These are phyloP conservation scores for Purpureocillium lavendulum DNA, from an alignment of 2,329 filamentous ascomycete species.

Conservation along the genomic window DNA sequence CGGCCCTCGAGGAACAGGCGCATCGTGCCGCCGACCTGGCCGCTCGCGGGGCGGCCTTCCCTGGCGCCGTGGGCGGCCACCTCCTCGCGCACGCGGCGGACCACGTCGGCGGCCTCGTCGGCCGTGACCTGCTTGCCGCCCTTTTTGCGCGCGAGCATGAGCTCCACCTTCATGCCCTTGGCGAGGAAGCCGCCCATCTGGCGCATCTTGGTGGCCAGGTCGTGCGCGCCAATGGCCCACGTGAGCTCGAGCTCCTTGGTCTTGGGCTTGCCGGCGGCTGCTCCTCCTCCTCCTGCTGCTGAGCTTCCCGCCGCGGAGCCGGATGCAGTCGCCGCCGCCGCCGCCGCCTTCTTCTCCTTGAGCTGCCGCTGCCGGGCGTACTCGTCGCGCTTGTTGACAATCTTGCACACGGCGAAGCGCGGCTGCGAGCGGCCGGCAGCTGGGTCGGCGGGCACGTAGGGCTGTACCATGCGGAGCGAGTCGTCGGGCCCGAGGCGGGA, in stretches of 20 bases:
- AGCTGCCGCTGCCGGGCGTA: constrained; percentile 31
- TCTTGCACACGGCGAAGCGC: constrained; percentile 56
- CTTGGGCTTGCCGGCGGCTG: constrained; percentile 23
- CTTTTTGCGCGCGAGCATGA: constrained; percentile 61
- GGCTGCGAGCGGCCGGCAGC: constrained; percentile 11
- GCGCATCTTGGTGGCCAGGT: constrained; percentile 63
- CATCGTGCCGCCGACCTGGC: constrained; percentile 32
- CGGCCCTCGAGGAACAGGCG: constrained; percentile 33
- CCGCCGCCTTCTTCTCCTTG: constrained; percentile 35
- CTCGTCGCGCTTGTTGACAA: constrained; percentile 51
- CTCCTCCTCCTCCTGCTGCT: constrained; percentile 34
- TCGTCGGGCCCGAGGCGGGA: constrained; percentile 22
- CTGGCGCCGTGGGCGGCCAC: constrained; percentile 26
- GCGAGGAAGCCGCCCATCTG: constrained; percentile 60
- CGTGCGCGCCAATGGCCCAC: constrained; percentile 74
- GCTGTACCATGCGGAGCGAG: constrained; percentile 32
- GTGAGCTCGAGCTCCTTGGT: constrained; percentile 80
- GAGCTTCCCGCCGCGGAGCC: constrained; percentile 22
- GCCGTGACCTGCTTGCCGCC: constrained; percentile 47
- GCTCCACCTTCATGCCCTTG: constrained; percentile 68
- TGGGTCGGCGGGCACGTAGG: constrained; percentile 24
- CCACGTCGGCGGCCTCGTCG: constrained; percentile 52
- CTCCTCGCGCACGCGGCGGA: constrained; percentile 32
- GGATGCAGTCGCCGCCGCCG: constrained; percentile 17
- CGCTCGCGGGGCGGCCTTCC: constrained; percentile 36